Percentiles rank a stretch among this genome's conserved stretches.
Conservation (phyloP, 1,284 basidiomycete genomes). For the Grifola frondosa region DNA sequence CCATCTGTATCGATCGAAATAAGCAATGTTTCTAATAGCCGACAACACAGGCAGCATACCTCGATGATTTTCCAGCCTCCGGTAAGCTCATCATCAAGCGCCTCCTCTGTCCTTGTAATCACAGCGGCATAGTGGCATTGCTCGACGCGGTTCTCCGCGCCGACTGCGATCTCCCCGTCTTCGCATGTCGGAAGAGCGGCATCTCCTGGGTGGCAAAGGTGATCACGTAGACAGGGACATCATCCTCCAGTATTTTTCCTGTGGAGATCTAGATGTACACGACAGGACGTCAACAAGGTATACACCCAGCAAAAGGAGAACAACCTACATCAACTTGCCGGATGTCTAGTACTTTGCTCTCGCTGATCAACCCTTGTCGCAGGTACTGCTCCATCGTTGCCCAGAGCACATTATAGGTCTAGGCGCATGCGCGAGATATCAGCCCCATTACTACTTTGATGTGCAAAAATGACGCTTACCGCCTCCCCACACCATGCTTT, state of each 20-base stretch:
- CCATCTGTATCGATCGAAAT: constrained; percentile 33
- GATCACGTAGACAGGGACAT: constrained; percentile 91
- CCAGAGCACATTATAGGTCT: constrained; percentile 97
- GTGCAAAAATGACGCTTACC: constrained; percentile 48
- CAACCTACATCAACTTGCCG: constrained; percentile 87
- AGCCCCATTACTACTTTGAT: neutral
- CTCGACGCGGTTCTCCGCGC: constrained; percentile 87
- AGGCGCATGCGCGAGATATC: constrained; percentile 3
- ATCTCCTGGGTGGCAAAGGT: constrained; percentile 95
- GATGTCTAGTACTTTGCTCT: constrained; percentile 92
- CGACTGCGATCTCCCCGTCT: constrained; percentile 86
- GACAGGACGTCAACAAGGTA: neutral
- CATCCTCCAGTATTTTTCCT: constrained; percentile 88
- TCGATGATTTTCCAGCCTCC: constrained; percentile 99
- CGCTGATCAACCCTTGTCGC: constrained; percentile 84
- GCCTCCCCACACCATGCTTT: constrained; percentile 96
- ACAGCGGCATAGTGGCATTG: constrained; percentile 93
- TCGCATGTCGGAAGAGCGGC: constrained; percentile 87
- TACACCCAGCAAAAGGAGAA: neutral
- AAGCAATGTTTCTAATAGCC: neutral
- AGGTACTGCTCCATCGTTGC: constrained; percentile 96
- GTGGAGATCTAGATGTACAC: constrained; percentile 55
- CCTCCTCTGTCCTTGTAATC: constrained; percentile 83
- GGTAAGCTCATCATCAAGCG: constrained; percentile 89
- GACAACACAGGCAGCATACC: constrained; percentile 66